phyloP scores from a whole-genome alignment of 768 basidiomycete species.

The Agrocybe chaxingu region DNA sequence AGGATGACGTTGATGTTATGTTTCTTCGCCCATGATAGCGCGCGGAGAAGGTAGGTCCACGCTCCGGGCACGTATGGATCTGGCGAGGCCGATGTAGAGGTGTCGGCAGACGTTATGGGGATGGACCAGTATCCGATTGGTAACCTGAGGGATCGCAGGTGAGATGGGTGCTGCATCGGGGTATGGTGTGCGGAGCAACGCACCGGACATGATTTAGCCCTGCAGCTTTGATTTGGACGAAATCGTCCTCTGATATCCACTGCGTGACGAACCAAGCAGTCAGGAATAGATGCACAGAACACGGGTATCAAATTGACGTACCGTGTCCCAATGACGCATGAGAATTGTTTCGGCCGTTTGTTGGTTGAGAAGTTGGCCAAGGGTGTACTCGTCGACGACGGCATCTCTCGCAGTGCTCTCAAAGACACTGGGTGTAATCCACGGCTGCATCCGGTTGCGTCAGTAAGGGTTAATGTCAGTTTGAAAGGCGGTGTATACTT shows the following conservation, averaged over 20 bases:
- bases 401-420: constrained; percentile 21
- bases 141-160: constrained; percentile 41
- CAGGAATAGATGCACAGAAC: background rate
- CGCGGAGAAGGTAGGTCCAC: constrained; percentile 64
- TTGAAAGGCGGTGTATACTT: constrained; percentile 10
- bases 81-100: constrained; percentile 42
- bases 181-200: constrained; percentile 2
- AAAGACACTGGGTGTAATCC: constrained; percentile 26
- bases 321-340: constrained; percentile 46
- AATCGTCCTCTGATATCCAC: constrained; percentile 65
- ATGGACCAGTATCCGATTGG: constrained; percentile 79
- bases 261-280: constrained; percentile 1
- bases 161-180: background rate
- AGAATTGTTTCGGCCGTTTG: constrained; percentile 26
- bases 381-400: constrained; percentile 23
- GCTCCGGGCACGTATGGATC: constrained; percentile 61
- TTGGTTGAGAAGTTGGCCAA: constrained; percentile 37
- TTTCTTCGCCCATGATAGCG: constrained; percentile 60
- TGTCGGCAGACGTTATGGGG: constrained; percentile 55
- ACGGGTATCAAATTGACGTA: background rate
- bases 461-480: constrained; percentile 1
- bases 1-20: constrained; percentile 67
- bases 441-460: constrained; percentile 17
- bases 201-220: constrained; percentile 74
- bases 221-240: constrained; percentile 58